A percentile compares a stretch with the other conserved stretches of the same genome.
Evolutionary conservation across 176 grass and related monocot species (phyloP).

Genomic region (Rhipidocladum racemiflorum): DNA sequence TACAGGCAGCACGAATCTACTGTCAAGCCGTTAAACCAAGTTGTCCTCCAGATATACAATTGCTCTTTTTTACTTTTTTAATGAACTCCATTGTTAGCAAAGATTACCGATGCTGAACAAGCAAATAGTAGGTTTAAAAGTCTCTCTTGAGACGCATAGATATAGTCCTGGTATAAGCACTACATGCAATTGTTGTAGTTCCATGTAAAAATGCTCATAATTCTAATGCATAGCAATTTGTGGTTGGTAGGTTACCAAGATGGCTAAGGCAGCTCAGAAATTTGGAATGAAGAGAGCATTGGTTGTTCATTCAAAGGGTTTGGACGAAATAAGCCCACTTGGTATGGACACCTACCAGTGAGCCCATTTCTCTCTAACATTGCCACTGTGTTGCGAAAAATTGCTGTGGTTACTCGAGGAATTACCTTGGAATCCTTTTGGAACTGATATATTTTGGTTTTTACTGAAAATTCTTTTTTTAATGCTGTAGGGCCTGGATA

Average conservation of each 20-base stretch:
- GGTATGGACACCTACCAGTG: slow-evolving; percentile 43
- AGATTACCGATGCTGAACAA: neutral
- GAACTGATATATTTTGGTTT: slow-evolving; percentile 27
- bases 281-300: slow-evolving; percentile 96
- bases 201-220: neutral
- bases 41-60: neutral
- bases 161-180: neutral
- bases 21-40: neutral
- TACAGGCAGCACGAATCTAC: neutral
- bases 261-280: slow-evolving; percentile 81
- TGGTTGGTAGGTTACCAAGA: slow-evolving; percentile 73
- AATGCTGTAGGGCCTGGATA: slow-evolving; percentile 77
- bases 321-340: slow-evolving; percentile 98
- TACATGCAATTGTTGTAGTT: neutral
- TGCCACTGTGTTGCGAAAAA: slow-evolving; percentile 19
- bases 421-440: neutral
- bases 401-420: neutral
- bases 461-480: slow-evolving; percentile 14
- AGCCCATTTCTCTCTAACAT: neutral
- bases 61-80: neutral
- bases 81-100: neutral
- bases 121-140: neutral
- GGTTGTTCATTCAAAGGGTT: slow-evolving; percentile 92
- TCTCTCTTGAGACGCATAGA: neutral
- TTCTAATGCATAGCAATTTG: neutral